A percentile compares a stretch with the other conserved stretches of the same genome.
Conservation (phyloP, 179 eudicot genomes). For the Pouteria campechiana region DNA sequence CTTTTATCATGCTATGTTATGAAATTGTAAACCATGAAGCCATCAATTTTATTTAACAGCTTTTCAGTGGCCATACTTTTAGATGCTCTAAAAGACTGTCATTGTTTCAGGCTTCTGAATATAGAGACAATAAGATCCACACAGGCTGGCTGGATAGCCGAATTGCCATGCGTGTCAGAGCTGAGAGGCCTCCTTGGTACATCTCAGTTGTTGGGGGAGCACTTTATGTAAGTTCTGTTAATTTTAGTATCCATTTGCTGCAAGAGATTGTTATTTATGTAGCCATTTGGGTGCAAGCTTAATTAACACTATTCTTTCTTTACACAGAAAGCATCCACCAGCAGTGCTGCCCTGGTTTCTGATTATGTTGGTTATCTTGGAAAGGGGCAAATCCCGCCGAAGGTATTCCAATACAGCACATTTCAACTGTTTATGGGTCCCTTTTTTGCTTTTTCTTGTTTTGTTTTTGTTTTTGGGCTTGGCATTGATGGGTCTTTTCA, state of each 20-base stretch:
- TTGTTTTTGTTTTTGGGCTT: too few species aligned
- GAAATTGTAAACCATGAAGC: neutral
- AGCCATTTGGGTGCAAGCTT: neutral
- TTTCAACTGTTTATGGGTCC: neutral
- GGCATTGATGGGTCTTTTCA: too few species aligned
- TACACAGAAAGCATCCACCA: conserved; percentile 92
- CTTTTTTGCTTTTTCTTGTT: neutral
- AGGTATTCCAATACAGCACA: conserved; percentile 32
- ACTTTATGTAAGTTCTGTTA: conserved; percentile 67
- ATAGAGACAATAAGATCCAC: conserved; percentile 88
- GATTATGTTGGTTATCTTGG: conserved; percentile 98
- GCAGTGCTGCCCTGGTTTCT: conserved; percentile 93
- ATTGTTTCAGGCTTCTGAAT: conserved; percentile 72
- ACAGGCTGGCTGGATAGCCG: conserved; percentile 99
- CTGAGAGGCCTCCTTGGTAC: conserved; percentile 99
- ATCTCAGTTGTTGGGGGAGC: conserved; percentile 99
- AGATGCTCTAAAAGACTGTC: neutral
- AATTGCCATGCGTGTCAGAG: conserved; percentile 99
- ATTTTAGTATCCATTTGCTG: neutral
- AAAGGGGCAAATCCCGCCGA: conserved; percentile 98
- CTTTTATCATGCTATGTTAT: neutral
- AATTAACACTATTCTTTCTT: neutral
- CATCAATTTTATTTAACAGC: too few species aligned
- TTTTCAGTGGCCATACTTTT: neutral
- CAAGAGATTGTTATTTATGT: neutral